phyloP scores from a whole-genome alignment of 176 grass and related monocot genomes.

The Echinochloa phyllopogon region DNA sequence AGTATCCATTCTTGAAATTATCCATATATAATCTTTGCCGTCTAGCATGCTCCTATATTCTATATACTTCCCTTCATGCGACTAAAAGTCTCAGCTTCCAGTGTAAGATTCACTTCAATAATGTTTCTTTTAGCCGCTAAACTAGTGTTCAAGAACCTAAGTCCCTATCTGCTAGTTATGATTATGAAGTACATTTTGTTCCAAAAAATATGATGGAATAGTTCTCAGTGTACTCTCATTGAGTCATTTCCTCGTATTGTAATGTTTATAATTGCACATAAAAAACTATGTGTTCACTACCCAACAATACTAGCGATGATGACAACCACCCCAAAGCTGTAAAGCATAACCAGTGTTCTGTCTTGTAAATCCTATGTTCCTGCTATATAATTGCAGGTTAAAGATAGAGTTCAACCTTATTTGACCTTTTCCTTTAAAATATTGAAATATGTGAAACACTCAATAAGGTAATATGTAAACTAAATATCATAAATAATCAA shows the following conservation, averaged over 20 bases:
- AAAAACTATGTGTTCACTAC: conserved; percentile 3
- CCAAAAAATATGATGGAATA: conserved; percentile 21
- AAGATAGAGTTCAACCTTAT: conserved; percentile 9
- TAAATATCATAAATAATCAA: conserved; percentile 18
- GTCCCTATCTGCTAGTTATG: conserved; percentile 9
- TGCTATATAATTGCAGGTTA: conserved; percentile 16
- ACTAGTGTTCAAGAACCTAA: conserved; percentile 18
- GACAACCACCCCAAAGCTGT: background rate
- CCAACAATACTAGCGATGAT: conserved; percentile 8
- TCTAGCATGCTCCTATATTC: conserved; percentile 20
- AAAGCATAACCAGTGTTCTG: conserved; percentile 7
- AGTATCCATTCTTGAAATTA: conserved; percentile 24
- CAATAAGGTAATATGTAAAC: conserved; percentile 1
- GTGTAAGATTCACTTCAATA: conserved; percentile 35
- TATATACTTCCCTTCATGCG: conserved; percentile 33
- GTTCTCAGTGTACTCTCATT: background rate
- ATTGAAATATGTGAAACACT: conserved; percentile 21
- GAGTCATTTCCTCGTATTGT: background rate
- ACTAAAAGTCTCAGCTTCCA: conserved; percentile 38
- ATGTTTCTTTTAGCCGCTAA: conserved; percentile 19
- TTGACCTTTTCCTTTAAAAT: background rate
- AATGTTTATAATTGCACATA: background rate
- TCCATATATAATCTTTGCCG: conserved; percentile 22
- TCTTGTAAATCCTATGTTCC: background rate
- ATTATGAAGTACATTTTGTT: background rate